phyloP scores from a whole-genome alignment of 805 yeast genomes.

The Saturnispora dispora region DNA sequence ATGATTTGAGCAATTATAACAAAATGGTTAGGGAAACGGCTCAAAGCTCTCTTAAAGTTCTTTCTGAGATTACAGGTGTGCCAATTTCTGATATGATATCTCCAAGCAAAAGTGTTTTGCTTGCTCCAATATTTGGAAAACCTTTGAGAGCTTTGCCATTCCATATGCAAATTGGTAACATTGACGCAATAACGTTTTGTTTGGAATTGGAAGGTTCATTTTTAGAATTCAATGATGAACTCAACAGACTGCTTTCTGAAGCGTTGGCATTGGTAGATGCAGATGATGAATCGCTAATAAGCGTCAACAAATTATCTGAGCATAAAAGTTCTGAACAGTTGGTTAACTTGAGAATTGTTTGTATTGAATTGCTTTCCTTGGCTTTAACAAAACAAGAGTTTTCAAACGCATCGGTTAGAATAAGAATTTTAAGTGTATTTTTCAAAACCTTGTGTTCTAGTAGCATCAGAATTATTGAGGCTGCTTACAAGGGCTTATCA shows the following conservation, averaged over 20 bases:
- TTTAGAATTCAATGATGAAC: slow-evolving; percentile 79
- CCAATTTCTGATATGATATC: slow-evolving; percentile 68
- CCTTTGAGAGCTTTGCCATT: slow-evolving; percentile 95
- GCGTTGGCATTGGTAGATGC: slow-evolving; percentile 95
- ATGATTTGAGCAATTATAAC: slow-evolving; percentile 86
- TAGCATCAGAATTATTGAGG: slow-evolving; percentile 80
- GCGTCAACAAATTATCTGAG: slow-evolving; percentile 77
- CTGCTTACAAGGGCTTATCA: slow-evolving; percentile 84
- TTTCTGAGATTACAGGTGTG: slow-evolving; percentile 62
- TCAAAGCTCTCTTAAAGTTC: slow-evolving; percentile 53
- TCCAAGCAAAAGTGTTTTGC: slow-evolving; percentile 71
- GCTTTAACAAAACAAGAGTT: slow-evolving; percentile 84
- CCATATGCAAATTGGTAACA: slow-evolving; percentile 97
- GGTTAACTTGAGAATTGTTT: slow-evolving; percentile 79
- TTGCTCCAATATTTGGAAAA: slow-evolving; percentile 93
- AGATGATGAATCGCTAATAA: slow-evolving; percentile 90
- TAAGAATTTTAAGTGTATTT: slow-evolving; percentile 83
- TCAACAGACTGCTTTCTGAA: slow-evolving; percentile 75
- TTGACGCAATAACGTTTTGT: slow-evolving; percentile 94
- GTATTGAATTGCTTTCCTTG: slow-evolving; percentile 71
- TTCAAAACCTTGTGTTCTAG: slow-evolving; percentile 86
- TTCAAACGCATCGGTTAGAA: slow-evolving; percentile 57
- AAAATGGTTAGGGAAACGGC: slow-evolving; percentile 75
- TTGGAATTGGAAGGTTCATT: slow-evolving; percentile 72
- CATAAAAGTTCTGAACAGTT: slow-evolving; percentile 83